These are phyloP conservation scores for Paramecium sexaurelia DNA, from an alignment of 73 alveolate species.

Conservation along the genomic window DNA sequence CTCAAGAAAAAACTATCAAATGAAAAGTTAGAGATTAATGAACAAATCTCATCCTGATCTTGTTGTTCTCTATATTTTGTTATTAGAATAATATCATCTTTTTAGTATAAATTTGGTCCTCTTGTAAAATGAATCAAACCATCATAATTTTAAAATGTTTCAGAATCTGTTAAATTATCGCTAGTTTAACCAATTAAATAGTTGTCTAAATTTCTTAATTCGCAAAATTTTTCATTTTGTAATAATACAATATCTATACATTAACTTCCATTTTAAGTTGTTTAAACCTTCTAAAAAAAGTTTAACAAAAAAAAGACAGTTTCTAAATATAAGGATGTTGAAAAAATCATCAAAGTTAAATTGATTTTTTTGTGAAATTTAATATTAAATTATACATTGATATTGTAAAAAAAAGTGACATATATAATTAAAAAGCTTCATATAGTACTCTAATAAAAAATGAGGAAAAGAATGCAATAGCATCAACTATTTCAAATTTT, in stretches of 20 bases:
- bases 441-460: not conserved
- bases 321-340: not conserved
- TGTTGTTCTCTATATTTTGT: not conserved
- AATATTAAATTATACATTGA: too few relatives aligned
- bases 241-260: not conserved
- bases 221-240: not conserved
- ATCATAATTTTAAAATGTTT: not conserved
- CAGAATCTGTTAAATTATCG: not conserved
- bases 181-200: not conserved
- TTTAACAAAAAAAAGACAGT: not conserved
- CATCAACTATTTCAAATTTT: conserved; percentile 22
- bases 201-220: not conserved
- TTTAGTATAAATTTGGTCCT: not conserved
- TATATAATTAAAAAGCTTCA: not conserved
- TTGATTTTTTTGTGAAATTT: not conserved
- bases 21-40: not conserved
- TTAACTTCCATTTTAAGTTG: not conserved
- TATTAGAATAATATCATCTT: not conserved
- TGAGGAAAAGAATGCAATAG: conserved; percentile 1
- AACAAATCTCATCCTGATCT: not conserved
- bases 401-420: too few relatives aligned
- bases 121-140: not conserved
- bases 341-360: not conserved
- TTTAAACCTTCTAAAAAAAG: not conserved
- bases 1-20: not conserved